phyloP scores from a whole-genome alignment of 1,284 basidiomycete genomes.

The Microbotryum saponariae region DNA sequence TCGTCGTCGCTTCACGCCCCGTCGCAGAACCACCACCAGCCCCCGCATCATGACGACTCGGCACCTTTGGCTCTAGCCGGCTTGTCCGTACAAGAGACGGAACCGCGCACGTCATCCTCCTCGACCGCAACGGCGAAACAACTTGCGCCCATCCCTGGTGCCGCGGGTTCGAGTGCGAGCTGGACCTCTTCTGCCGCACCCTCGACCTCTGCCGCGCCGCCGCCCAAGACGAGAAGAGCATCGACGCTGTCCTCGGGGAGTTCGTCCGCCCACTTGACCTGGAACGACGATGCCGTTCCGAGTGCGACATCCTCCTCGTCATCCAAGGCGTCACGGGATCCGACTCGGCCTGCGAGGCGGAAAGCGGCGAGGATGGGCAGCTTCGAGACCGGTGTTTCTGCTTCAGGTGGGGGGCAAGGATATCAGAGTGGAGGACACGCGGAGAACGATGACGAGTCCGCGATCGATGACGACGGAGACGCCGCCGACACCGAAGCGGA shows the following conservation, averaged over 20 bases:
- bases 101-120: neutral
- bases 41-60: too few relatives aligned
- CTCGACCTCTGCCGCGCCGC: slow-evolving; percentile 2
- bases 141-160: too few relatives aligned
- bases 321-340: neutral
- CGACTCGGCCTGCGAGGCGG: slow-evolving; percentile 1
- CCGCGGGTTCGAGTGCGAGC: neutral
- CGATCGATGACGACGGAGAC: neutral
- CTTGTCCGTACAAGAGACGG: neutral
- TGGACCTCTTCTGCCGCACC: slow-evolving; percentile 1
- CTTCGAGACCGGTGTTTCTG: neutral
- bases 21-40: too few relatives aligned
- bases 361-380: slow-evolving; percentile 18
- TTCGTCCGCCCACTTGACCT: neutral
- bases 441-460: neutral
- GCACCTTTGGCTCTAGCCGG: neutral
- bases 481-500: neutral
- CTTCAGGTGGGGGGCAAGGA: too few relatives aligned
- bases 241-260: slow-evolving; percentile 2
- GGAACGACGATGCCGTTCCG: too few relatives aligned
- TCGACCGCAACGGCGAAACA: neutral
- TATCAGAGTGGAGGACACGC: too few relatives aligned
- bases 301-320: too few relatives aligned
- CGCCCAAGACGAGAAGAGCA: slow-evolving; percentile 4
- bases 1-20: too few relatives aligned